These are phyloP conservation scores for Populus davidiana DNA, from an alignment of 345 rosid genomes.

Conservation along the genomic window DNA sequence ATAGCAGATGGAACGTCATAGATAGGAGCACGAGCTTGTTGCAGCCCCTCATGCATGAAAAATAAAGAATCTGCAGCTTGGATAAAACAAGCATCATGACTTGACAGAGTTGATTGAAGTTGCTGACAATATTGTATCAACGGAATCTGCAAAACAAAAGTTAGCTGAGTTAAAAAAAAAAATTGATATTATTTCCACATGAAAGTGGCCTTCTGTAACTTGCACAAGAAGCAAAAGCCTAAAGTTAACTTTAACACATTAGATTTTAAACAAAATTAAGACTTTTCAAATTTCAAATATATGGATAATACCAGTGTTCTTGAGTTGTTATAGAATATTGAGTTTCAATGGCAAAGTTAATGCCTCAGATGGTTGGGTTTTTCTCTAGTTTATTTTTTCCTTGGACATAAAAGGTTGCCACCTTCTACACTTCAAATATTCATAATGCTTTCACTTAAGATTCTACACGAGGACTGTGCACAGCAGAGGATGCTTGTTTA, in stretches of 20 bases:
- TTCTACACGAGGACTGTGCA: background rate
- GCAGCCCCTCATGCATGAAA: constrained; percentile 97
- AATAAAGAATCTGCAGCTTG: constrained; percentile 91
- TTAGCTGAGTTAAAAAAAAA: background rate
- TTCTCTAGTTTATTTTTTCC: background rate
- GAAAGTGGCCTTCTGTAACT: background rate
- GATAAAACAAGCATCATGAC: constrained; percentile 86
- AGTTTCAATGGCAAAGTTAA: background rate
- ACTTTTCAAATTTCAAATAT: background rate
- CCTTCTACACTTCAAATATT: background rate
- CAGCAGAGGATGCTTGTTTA: background rate
- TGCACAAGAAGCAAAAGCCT: background rate
- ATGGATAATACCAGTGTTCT: background rate
- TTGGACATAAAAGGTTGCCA: background rate
- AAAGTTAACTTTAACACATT: background rate
- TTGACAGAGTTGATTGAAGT: constrained; percentile 73
- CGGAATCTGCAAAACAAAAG: constrained; percentile 66
- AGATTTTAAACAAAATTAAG: background rate
- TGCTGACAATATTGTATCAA: constrained; percentile 83
- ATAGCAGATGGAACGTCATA: constrained; percentile 96
- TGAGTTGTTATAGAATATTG: background rate
- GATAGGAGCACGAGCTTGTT: constrained; percentile 96
- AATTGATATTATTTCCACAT: background rate
- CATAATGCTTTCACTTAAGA: background rate
- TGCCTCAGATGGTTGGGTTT: background rate